Conservation (phyloP, 768 basidiomycete species). For the Strobilomyces confusus region DNA sequence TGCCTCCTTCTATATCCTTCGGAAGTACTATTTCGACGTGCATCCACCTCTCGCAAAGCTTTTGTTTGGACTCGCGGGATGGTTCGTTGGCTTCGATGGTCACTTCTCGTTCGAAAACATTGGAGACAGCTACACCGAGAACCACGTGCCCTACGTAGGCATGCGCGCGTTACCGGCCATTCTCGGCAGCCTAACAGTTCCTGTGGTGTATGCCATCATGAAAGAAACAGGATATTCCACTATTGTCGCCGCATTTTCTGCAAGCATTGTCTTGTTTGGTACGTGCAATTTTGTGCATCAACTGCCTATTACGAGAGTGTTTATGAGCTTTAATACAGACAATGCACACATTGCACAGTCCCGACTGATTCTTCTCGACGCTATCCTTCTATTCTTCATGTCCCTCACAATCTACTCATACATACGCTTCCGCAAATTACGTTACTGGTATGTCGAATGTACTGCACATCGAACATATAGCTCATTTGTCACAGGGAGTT, state of each 20-base stretch:
- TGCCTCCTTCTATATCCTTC: conserved; percentile 85
- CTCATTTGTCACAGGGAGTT: conserved; percentile 61
- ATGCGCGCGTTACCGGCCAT: conserved; percentile 91
- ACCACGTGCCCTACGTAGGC: conserved; percentile 90
- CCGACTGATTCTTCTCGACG: conserved; percentile 94
- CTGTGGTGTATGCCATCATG: conserved; percentile 94
- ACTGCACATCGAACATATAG: neutral
- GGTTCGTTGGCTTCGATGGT: conserved; percentile 96
- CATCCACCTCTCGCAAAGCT: conserved; percentile 98
- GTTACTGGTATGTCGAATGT: conserved; percentile 61
- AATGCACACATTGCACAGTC: conserved; percentile 95
- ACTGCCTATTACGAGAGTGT: neutral
- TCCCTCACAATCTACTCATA: conserved; percentile 90
- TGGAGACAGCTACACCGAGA: conserved; percentile 84
- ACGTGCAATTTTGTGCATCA: conserved; percentile 26
- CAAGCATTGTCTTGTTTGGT: conserved; percentile 85
- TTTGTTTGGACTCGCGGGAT: conserved; percentile 89
- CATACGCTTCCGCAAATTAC: conserved; percentile 89
- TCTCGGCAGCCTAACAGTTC: conserved; percentile 84
- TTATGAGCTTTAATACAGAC: conserved; percentile 47
- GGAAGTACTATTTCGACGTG: conserved; percentile 99
- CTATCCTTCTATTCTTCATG: conserved; percentile 94
- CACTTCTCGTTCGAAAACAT: conserved; percentile 92
- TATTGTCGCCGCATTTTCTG: conserved; percentile 86
- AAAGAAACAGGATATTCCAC: conserved; percentile 96